Base-by-base conservation (phyloP, 1,139 yeast genomes). In the Taiozyma sp. region DNA sequence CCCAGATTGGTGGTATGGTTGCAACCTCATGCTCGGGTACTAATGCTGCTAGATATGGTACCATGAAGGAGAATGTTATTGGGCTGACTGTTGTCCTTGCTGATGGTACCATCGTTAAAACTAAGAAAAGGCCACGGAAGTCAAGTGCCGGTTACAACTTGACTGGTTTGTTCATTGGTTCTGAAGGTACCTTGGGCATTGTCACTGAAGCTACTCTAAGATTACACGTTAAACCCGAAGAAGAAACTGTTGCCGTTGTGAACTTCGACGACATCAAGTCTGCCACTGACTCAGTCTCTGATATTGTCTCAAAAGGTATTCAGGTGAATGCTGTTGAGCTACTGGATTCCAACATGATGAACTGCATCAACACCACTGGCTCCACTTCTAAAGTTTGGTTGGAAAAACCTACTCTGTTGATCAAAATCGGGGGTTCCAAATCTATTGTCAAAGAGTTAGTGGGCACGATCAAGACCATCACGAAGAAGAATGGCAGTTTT, bases 91-190 rank as follows among this genome's bases (percentile, higher is more conserved):
- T 83, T 19, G 89, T 84, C 13, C 67, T 84, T 42, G 85, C 89
- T 6, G 89, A 84, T 64, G 89, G 90, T 5, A 80, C 87, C 0
- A 67, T 84, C 21, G 70, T 84, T 47, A 82, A 81, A 62, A 83
- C 89, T 0, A 78, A 80, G 56, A 77, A 76, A 53, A 74, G 95
- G 58, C 90, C 95, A 1, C 75, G 88, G 59, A 87, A 87, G 62
- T 78, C 90, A 0, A 74, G 88, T 55, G 95, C 95, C 2, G 95
- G 95, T 8, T 86, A 86, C 64, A 85, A 85, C 61, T 68, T 83
- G 56, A 83, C 83, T 53, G 80, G 82, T 14, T 64, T 86, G 54
- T 83, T 86, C 61, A 72, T 82, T 51, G 95, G 95, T 0, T 75
- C 83, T 55, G 93, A 86, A 64, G 95, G 95, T 16, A 86, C 95